phyloP scores from a whole-genome alignment of 306 rosid genomes.

The Hippophae gyantsensis region DNA sequence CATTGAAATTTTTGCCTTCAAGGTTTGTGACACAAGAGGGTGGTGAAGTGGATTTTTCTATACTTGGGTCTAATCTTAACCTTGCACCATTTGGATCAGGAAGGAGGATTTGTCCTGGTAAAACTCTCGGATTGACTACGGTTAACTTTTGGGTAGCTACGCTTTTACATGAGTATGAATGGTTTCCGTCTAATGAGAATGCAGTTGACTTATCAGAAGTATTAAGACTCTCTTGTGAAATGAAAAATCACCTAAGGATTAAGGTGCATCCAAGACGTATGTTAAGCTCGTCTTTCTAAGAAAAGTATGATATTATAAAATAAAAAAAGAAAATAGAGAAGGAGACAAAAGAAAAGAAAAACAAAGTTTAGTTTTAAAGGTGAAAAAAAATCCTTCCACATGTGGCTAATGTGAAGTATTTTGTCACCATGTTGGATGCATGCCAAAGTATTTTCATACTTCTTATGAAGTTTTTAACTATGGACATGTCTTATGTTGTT shows the following conservation, averaged over 20 bases:
- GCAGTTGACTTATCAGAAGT: constrained; percentile 55
- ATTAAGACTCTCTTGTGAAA: constrained; percentile 69
- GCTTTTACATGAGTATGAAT: constrained; percentile 67
- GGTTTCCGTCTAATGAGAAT: constrained; percentile 23
- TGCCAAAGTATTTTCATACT: no score
- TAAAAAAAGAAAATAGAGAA: no score
- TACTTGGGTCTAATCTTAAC: constrained; percentile 71
- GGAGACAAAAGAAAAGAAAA: no score
- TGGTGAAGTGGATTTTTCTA: constrained; percentile 32
- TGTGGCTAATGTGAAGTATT: no score
- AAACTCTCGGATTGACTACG: constrained; percentile 47
- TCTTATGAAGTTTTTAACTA: no score
- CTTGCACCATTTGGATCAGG: constrained; percentile 92
- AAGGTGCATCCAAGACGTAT: constrained; percentile 40
- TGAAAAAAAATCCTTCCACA: no score
- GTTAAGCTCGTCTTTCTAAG: background rate
- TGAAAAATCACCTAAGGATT: constrained; percentile 56
- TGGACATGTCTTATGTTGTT: no score
- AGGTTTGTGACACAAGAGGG: constrained; percentile 30
- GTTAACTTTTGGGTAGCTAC: constrained; percentile 59
- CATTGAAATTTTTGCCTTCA: constrained; percentile 49
- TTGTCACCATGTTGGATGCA: no score
- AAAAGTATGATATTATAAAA: no score
- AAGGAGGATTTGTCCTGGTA: constrained; percentile 67
- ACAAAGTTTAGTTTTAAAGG: no score